Evolutionary conservation across 495 filamentous ascomycete genomes (phyloP).

Genomic region (Penicillium maclennaniae): DNA sequence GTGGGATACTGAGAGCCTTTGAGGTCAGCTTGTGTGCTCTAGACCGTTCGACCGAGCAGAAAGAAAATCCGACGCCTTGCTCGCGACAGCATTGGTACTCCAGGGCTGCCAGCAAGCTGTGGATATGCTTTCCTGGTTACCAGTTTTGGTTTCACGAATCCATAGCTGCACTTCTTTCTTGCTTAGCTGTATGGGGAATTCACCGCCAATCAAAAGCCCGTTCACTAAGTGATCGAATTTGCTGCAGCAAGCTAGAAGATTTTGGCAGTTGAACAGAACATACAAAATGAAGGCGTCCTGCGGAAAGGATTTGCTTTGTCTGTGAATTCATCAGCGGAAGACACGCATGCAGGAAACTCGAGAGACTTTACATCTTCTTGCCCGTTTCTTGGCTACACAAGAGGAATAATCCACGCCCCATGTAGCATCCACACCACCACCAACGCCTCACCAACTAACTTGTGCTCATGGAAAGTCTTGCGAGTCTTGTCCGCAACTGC

Average conservation of each 20-base stretch:
- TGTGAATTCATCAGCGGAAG: slow-evolving; percentile 2
- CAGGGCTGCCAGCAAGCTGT: too few species aligned
- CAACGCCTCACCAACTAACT: slow-evolving; percentile 4
- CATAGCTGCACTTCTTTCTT: too few species aligned
- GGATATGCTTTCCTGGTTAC: too few species aligned
- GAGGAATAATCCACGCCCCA: slow-evolving; percentile 3
- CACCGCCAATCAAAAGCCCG: background rate
- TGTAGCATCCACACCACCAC: slow-evolving; percentile 7
- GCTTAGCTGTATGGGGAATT: slow-evolving; percentile 1
- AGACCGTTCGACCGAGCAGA: too few species aligned
- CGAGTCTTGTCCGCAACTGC: slow-evolving; percentile 3
- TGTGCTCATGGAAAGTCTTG: slow-evolving; percentile 5
- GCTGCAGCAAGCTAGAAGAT: slow-evolving; percentile 4
- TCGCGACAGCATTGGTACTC: too few species aligned
- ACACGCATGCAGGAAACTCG: background rate
- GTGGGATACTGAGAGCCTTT: too few species aligned
- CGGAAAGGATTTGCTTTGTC: slow-evolving; percentile 8
- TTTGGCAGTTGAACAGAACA: slow-evolving; percentile 2
- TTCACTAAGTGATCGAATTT: slow-evolving; percentile 5
- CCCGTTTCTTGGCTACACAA: slow-evolving; percentile 7
- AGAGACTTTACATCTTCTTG: slow-evolving; percentile 4
- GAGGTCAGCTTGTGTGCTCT: too few species aligned
- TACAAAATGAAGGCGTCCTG: slow-evolving; percentile 6
- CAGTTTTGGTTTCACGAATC: too few species aligned
- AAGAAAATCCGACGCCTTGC: too few species aligned